Conservation (phyloP, 148 eudicot species). For the Nepenthes gracilis region DNA sequence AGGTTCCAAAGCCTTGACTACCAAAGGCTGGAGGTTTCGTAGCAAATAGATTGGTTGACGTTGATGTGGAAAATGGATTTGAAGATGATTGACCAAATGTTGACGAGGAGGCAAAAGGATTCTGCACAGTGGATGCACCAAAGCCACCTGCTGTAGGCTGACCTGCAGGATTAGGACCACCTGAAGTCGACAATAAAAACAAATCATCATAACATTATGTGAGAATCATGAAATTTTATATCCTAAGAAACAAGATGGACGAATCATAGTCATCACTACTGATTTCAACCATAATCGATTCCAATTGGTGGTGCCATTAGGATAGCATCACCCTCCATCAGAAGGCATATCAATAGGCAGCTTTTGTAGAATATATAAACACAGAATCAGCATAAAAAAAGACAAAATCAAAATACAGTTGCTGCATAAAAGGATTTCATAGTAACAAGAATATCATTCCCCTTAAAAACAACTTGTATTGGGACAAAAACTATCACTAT, state of each 20-base stretch:
- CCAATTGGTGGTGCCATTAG: too few relatives aligned
- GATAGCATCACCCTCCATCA: too few relatives aligned
- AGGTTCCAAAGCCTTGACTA: constrained; percentile 42
- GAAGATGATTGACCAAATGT: constrained; percentile 59
- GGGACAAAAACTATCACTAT: too few relatives aligned
- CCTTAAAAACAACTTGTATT: too few relatives aligned
- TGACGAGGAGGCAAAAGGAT: constrained; percentile 41
- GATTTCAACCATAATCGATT: too few relatives aligned
- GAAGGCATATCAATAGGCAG: too few relatives aligned
- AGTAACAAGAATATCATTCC: too few relatives aligned
- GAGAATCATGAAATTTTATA: neutral
- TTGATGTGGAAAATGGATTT: constrained; percentile 55
- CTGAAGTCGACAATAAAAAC: constrained; percentile 19
- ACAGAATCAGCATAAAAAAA: too few relatives aligned
- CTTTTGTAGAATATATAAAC: too few relatives aligned
- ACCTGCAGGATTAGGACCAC: constrained; percentile 78
- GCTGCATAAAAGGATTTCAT: too few relatives aligned
- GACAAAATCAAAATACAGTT: too few relatives aligned
- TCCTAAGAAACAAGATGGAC: neutral
- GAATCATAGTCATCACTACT: neutral
- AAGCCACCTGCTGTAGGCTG: constrained; percentile 46
- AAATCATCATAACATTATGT: neutral
- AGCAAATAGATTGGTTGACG: constrained; percentile 65
- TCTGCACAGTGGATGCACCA: constrained; percentile 31
- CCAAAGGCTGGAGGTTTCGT: constrained; percentile 46